A percentile compares a stretch with the other conserved stretches of the same genome.
Conservation (phyloP, 257 asterid genomes). For the Solanum infundibuliforme region DNA sequence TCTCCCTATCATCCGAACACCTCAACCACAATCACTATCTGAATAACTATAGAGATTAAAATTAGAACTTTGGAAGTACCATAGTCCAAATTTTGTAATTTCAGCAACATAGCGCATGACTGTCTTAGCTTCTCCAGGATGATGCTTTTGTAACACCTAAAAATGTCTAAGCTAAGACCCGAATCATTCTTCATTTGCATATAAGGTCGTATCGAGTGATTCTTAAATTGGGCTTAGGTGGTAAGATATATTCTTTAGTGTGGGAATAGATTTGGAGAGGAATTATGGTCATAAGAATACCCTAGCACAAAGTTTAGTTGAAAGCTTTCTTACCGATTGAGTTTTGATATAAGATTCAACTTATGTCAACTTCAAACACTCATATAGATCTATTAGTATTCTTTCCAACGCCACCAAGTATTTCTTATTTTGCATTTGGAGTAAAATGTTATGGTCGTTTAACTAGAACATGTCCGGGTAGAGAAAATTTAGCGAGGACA, state of each 20-base stretch:
- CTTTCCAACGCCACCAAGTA: background rate
- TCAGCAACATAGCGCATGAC: background rate
- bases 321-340: background rate
- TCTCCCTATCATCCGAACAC: background rate
- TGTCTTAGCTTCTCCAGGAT: background rate
- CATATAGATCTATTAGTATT: background rate
- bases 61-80: background rate
- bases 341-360: background rate
- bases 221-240: background rate
- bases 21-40: background rate
- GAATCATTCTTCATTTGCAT: background rate
- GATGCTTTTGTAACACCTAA: background rate
- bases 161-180: background rate
- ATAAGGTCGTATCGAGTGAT: background rate
- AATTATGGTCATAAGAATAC: background rate
- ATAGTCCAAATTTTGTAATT: background rate
- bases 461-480: background rate
- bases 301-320: background rate
- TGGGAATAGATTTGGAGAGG: background rate
- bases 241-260: background rate
- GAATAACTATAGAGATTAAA: background rate
- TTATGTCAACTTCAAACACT: background rate
- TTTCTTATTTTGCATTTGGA: background rate
- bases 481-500: background rate
- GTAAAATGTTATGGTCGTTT: background rate